These are phyloP conservation scores for Chlorella sp. DNA, from an alignment of 139 green algal species.

Conservation along the genomic window DNA sequence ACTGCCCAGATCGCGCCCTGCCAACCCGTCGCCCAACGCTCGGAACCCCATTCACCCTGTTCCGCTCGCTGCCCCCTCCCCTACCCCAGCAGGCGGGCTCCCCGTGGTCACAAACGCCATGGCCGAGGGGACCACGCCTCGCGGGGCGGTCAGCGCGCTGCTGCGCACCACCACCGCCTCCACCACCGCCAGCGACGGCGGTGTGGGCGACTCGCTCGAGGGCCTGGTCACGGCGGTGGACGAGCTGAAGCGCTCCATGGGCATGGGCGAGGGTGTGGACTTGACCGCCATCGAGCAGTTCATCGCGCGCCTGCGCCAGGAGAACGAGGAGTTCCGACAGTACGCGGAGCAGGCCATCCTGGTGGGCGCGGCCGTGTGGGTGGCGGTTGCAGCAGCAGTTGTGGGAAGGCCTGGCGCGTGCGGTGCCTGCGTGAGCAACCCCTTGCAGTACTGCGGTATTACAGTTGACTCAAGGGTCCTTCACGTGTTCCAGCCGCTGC, in stretches of 20 bases:
- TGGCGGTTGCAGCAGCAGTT: neutral
- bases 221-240: slow-evolving; percentile 41
- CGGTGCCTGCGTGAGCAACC: neutral
- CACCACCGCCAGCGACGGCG: neutral
- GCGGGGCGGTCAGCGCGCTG: neutral
- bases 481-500: neutral
- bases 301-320: slow-evolving; percentile 25
- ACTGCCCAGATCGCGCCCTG: no score
- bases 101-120: no score
- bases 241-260: slow-evolving; percentile 40
- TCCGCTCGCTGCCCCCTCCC: no score
- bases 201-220: slow-evolving; percentile 25
- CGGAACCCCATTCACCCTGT: no score
- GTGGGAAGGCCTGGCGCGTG: neutral
- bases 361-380: slow-evolving; percentile 11
- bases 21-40: no score
- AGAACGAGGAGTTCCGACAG: slow-evolving; percentile 40
- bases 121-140: no score
- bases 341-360: slow-evolving; percentile 45
- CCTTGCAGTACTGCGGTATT: neutral
- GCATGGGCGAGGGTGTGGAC: slow-evolving; percentile 26
- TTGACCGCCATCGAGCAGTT: slow-evolving; percentile 31
- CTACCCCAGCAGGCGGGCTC: no score
- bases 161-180: no score
- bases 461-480: no score